Evolutionary conservation across 176 grass and related monocot genomes (phyloP), one percentile per base, ranked within the genome.

Genomic region (Bonia amplexicaulis): DNA sequence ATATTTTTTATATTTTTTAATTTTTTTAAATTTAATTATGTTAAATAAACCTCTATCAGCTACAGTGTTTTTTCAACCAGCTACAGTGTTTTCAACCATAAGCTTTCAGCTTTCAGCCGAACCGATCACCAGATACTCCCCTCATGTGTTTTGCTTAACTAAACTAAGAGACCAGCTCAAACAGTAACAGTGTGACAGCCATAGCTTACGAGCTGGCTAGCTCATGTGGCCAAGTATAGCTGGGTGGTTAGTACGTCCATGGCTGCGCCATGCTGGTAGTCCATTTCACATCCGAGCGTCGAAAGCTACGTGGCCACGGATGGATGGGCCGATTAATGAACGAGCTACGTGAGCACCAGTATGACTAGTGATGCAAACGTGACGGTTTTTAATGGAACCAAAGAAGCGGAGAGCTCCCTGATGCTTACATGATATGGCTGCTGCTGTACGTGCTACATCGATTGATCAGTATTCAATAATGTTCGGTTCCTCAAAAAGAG

Each of bases 81-180:
- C n/a, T n/a, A n/a, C n/a, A n/a, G n/a, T n/a, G n/a, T n/a, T n/a
- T n/a, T n/a, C n/a, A n/a, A n/a, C n/a, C n/a, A n/a, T n/a, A n/a
- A n/a, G n/a, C n/a, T n/a, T n/a, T n/a, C n/a, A n/a, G n/a, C n/a
- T n/a, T n/a, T n/a, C n/a, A n/a, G n/a, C n/a, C n/a, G n/a, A n/a
- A n/a, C n/a, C n/a, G n/a, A n/a, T n/a, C n/a, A n/a, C n/a, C n/a
- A 65, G 46, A 12, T 78, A 45, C 1, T 27, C 23, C 4, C 57
- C 47, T 84, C 87, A 52, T 80, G 82, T 51, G 76, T 64, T 78
- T 55, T 15, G 68, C 76, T 12, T 22, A 70, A 16, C n/a, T 86
- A 86, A 80, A 85, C 76, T 89, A 85, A 80, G 82, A 89, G 82
- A n/a, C 27, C 62, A 37, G 20, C 67, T 45, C 82, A 41, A 40